phyloP scores from a whole-genome alignment of 2,329 filamentous ascomycete genomes.

The Trichoderma harzianum region DNA sequence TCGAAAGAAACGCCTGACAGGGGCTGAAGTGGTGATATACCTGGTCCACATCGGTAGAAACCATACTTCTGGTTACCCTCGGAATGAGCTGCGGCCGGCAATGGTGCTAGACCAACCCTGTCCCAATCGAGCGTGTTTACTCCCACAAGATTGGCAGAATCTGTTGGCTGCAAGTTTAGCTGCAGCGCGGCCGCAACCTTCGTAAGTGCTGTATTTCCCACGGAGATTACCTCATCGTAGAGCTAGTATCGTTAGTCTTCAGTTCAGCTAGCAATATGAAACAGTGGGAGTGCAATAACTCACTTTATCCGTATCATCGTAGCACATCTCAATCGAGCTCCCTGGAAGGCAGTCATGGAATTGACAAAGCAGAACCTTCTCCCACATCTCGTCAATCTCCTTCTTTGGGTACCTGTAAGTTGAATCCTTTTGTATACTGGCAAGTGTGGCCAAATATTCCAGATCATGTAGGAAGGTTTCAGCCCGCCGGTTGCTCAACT shows the following conservation, averaged over 20 bases:
- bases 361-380: background rate
- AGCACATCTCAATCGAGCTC: background rate
- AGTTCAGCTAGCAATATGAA: background rate
- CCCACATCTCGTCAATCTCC: background rate
- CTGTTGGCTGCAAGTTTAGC: background rate
- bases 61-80: background rate
- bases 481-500: background rate
- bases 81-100: background rate
- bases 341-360: background rate
- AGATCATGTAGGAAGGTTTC: background rate
- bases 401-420: background rate
- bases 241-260: background rate
- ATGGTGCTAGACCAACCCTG: background rate
- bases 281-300: background rate
- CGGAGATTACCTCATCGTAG: background rate
- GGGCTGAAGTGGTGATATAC: background rate
- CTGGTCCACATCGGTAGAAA: background rate
- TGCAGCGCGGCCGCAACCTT: background rate
- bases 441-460: background rate
- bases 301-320: background rate
- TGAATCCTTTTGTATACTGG: background rate
- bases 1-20: background rate
- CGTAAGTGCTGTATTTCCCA: background rate
- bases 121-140: background rate
- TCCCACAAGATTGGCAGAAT: background rate